Conservation (phyloP, 495 filamentous ascomycete genomes). For the Chaetomium cochliodes region DNA sequence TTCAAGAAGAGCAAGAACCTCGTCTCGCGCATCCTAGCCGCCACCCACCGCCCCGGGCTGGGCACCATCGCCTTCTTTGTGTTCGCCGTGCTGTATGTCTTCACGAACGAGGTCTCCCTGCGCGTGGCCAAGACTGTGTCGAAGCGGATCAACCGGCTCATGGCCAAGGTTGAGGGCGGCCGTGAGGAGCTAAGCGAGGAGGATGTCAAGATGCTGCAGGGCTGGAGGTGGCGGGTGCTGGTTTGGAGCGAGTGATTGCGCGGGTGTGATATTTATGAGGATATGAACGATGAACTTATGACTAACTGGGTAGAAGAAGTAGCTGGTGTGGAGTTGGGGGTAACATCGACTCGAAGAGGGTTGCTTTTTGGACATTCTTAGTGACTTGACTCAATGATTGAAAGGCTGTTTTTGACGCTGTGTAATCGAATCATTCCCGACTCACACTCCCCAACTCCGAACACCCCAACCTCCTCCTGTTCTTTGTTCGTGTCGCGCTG, state of each 20-base stretch:
- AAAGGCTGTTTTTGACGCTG: neutral
- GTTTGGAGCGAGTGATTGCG: conserved; percentile 36
- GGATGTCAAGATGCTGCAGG: conserved; percentile 43
- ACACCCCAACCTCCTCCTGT: neutral
- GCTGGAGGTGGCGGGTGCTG: conserved; percentile 50
- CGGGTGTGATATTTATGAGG: neutral
- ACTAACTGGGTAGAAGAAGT: neutral
- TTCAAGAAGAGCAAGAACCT: conserved; percentile 45
- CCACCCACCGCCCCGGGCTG: conserved; percentile 38
- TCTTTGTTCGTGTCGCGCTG: neutral
- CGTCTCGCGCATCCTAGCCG: conserved; percentile 42
- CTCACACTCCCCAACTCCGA: neutral
- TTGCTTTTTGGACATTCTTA: neutral
- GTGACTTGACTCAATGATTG: neutral
- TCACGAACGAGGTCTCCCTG: conserved; percentile 48
- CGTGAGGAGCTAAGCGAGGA: conserved; percentile 41
- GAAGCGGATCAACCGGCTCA: conserved; percentile 43
- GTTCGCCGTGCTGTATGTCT: conserved; percentile 48
- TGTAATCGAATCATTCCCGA: neutral
- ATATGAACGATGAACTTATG: neutral
- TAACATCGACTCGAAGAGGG: neutral
- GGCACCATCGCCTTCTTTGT: conserved; percentile 49
- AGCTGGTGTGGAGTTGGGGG: neutral
- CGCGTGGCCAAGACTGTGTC: conserved; percentile 43
- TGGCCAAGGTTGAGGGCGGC: conserved; percentile 43